Base-by-base conservation (phyloP, 257 asterid genomes). In the Schizonepeta tenuifolia region DNA sequence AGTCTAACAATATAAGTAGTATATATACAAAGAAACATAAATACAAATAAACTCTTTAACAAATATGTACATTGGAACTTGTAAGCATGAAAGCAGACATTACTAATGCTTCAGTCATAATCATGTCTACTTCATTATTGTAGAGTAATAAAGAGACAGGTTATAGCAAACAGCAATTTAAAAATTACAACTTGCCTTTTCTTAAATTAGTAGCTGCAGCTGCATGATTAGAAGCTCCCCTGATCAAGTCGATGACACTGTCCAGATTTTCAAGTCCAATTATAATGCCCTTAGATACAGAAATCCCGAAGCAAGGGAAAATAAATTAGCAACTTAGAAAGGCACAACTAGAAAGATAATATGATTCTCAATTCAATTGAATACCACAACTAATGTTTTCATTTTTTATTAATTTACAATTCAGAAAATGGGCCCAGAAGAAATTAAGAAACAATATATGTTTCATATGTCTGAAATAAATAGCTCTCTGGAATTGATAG, bases 191-290 rank as follows among this genome's bases (percentile, higher is more conserved):
- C 85, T 77, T 87, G 83, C 99, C 99, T 83, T 75, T 69, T 75
- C 83, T 90, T 87, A 95, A 85, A 69, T 81, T 77, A 64, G 86
- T 78, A 38, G 93, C 66, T 7, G 99, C 97, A 7, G 62, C 68
- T 47, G 77, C 79, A 75, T 92, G 86, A 78, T 86, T 86, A 68
- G 99, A 79, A 84, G 98, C 92, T 77, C 86, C 83, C 78, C 92
- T 83, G 80, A 95, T 84, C 54, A 84, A 61, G 66, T 82, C 83
- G 31, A 95, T 92, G 66, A 92, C 90, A 72, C 81, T 83, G 77
- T 92, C 98, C 85, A 92, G 82, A 70, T 92, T 89, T 76, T 86
- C 95, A 79, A 95, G 98, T 78, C 98, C 99, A 79, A 78, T 67
- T 61, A 90, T 71, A 60, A 95, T 83, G 65, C 99, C 99, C 99